Percentiles rank a stretch among this genome's conserved stretches.
Conservation (phyloP, 306 rosid genomes). For the Pterocarpus macrocarpus region DNA sequence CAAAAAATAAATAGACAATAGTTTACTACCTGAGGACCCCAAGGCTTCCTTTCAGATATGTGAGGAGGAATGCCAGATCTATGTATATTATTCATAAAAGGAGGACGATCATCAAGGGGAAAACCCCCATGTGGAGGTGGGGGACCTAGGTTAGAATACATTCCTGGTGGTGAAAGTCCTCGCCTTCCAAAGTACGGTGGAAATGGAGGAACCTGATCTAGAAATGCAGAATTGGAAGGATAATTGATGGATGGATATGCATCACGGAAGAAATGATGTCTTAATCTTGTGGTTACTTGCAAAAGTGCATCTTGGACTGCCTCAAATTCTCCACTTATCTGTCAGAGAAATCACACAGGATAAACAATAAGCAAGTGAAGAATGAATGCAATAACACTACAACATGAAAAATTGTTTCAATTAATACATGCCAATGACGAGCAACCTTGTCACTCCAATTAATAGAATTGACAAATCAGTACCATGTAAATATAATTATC, state of each 20-base stretch:
- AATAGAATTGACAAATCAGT: slow-evolving; percentile 12
- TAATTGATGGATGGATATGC: slow-evolving; percentile 73
- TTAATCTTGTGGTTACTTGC: slow-evolving; percentile 87
- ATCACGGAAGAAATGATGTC: slow-evolving; percentile 80
- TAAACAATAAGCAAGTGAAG: slow-evolving; percentile 34
- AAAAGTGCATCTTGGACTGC: slow-evolving; percentile 91
- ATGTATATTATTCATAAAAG: slow-evolving; percentile 67
- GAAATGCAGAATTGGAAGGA: slow-evolving; percentile 76
- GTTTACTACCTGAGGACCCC: slow-evolving; percentile 87
- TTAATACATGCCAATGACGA: slow-evolving; percentile 10
- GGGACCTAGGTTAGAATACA: slow-evolving; percentile 78
- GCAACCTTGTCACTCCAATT: slow-evolving; percentile 21
- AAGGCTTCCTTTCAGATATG: slow-evolving; percentile 81
- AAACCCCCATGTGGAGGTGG: slow-evolving; percentile 68
- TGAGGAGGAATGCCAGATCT: slow-evolving; percentile 70
- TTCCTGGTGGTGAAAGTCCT: slow-evolving; percentile 88
- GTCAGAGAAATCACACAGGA: slow-evolving; percentile 47
- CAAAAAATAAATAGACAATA: slow-evolving; percentile 21
- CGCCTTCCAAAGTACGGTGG: slow-evolving; percentile 79
- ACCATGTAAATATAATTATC: slow-evolving; percentile 37
- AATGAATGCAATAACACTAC: not conserved
- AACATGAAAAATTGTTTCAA: slow-evolving; percentile 4
- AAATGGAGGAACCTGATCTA: slow-evolving; percentile 78
- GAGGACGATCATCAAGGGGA: slow-evolving; percentile 75
- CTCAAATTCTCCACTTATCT: slow-evolving; percentile 92